Percentiles rank a stretch among this genome's conserved stretches.
Evolutionary conservation across 768 basidiomycete genomes (phyloP).

Genomic region (Mycena latifolia): DNA sequence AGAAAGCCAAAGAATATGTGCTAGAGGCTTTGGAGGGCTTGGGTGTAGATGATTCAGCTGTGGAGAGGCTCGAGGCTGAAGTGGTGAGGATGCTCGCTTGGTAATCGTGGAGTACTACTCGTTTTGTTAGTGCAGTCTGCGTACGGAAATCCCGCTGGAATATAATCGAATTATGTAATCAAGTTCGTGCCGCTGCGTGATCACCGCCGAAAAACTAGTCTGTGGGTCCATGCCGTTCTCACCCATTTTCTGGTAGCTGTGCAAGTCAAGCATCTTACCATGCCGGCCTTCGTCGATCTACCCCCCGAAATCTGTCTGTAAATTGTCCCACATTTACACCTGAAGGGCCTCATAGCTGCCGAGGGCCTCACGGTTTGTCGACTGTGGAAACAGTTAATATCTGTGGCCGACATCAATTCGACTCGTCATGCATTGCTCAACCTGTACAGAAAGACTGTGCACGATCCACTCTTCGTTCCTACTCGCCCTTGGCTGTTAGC

Average conservation of each 20-base stretch:
- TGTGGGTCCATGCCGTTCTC: too few species aligned
- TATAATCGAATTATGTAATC: too few species aligned
- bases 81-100: slow-evolving; percentile 15
- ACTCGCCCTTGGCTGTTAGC: slow-evolving; percentile 34
- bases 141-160: too few species aligned
- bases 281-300: neutral
- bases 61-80: slow-evolving; percentile 11
- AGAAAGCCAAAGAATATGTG: slow-evolving; percentile 31
- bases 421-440: slow-evolving; percentile 38
- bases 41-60: neutral
- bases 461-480: slow-evolving; percentile 30
- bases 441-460: slow-evolving; percentile 33
- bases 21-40: slow-evolving; percentile 18
- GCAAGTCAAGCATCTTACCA: too few species aligned
- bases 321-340: slow-evolving; percentile 37
- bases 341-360: slow-evolving; percentile 38
- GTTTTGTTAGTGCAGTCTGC: too few species aligned
- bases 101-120: neutral
- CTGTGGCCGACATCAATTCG: slow-evolving; percentile 32
- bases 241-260: too few species aligned
- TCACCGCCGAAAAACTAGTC: too few species aligned
- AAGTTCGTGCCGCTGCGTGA: too few species aligned
- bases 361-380: slow-evolving; percentile 36
- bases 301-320: slow-evolving; percentile 1
- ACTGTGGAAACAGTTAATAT: slow-evolving; percentile 33